These are phyloP conservation scores for Nematocida ironsii DNA, from an alignment of 371 early-diverging fungal genomes.

Conservation along the genomic window DNA sequence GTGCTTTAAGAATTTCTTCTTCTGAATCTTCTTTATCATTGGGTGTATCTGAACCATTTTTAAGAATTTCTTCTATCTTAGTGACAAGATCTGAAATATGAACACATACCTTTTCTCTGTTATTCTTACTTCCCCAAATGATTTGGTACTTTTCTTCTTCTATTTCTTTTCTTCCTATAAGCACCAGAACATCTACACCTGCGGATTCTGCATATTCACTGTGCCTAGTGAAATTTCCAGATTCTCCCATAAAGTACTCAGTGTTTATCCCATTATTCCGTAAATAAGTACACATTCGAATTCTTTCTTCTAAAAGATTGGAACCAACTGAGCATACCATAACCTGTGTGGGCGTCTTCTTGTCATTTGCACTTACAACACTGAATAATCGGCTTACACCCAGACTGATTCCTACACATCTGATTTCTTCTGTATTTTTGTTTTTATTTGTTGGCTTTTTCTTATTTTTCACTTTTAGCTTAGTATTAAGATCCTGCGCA, in stretches of 20 bases:
- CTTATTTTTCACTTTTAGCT: conserved; percentile 6
- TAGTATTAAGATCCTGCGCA: background rate
- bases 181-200: conserved; percentile 38
- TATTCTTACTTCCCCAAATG: conserved; percentile 26
- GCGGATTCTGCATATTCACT: conserved; percentile 56
- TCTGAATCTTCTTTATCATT: conserved; percentile 8
- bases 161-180: conserved; percentile 63
- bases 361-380: conserved; percentile 71
- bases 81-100: conserved; percentile 10
- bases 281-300: conserved; percentile 78
- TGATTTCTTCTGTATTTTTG: conserved; percentile 65
- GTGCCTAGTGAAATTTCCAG: conserved; percentile 74
- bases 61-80: conserved; percentile 2
- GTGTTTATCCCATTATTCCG: conserved; percentile 82
- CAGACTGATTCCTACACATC: conserved; percentile 92
- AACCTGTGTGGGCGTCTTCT: conserved; percentile 74
- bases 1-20: background rate
- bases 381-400: conserved; percentile 94
- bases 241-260: conserved; percentile 84
- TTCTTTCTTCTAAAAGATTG: conserved; percentile 83
- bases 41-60: background rate
- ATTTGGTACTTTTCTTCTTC: conserved; percentile 35
- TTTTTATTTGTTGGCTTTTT: conserved; percentile 68
- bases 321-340: conserved; percentile 81
- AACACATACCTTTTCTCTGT: conserved; percentile 14